Base-by-base conservation (phyloP, 2,329 filamentous ascomycete species). In the Leptographium procerum region DNA sequence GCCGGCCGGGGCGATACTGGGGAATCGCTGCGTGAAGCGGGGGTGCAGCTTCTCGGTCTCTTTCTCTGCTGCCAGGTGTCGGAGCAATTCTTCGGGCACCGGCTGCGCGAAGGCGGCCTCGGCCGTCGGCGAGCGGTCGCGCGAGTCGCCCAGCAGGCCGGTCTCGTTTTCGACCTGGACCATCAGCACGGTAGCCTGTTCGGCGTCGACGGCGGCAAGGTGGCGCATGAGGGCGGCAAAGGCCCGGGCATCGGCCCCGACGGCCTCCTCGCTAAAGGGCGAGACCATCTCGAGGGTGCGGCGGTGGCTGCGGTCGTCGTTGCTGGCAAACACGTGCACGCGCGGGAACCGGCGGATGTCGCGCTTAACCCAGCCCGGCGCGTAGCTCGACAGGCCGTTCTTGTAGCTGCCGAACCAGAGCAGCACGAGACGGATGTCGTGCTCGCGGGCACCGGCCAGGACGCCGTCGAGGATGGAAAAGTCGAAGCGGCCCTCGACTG, bases 101-200 rank as follows among this genome's bases (percentile, higher is more conserved):
- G 69, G 60, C 29, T 69, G 61, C 4, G 59, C 58, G 63, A 79
- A 81, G 0, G 64, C 69, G 54, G 70, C 65, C 22, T 78, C 68
- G 1, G 76, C 77, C 7, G 65, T 64, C 1, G 64, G 63, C 3
- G 71, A 75, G 3, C 73, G 68, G 62, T 81, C 79, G 26, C 77
- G 70, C 9, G 74, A 80, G 62, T 81, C 78, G 0, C 78, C 77
- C 0, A 81, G 67, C 0, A 81, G 60, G 0, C 79, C 79, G 0
- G 71, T 72, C 66, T 82, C 79, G 48, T 82, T 82, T 65, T 82
- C 76, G n/a, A 82, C 78, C 61, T 82, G 79, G 0, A 81, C 72
- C 79, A 81, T 81, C 2, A 82, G 61, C 0, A 82, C 77, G 0
- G 77, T 82, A 3, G 68, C 71, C 50, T 80, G 69, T 13, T 70